Percentiles rank a stretch among this genome's conserved stretches.
Evolutionary conservation across 2,329 filamentous ascomycete genomes (phyloP).

Genomic region (Pyricularia grisea): DNA sequence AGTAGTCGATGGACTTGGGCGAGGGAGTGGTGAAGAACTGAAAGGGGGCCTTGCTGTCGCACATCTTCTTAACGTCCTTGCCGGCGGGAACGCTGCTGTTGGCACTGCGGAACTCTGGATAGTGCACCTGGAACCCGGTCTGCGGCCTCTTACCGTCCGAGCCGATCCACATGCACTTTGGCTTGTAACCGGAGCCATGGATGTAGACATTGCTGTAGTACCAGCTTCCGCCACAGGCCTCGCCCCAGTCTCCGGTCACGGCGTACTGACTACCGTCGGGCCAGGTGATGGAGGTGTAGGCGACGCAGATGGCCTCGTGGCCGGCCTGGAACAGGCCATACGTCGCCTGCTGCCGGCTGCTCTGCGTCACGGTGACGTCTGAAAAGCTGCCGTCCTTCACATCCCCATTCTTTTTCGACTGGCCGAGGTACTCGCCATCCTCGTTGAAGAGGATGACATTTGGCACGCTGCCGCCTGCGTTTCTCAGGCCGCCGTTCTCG

Average conservation of each 20-base stretch:
- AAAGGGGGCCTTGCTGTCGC: conserved; percentile 1
- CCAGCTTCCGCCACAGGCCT: background rate
- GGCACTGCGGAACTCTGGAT: background rate
- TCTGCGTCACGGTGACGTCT: background rate
- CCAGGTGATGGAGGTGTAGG: conserved; percentile 3
- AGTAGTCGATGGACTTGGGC: background rate
- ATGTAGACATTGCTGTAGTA: conserved; percentile 2
- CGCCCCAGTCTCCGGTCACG: background rate
- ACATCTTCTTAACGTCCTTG: background rate
- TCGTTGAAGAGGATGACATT: background rate
- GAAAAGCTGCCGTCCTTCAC: background rate
- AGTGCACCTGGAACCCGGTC: conserved; percentile 1
- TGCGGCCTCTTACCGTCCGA: background rate
- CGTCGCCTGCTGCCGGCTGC: background rate
- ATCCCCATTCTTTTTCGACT: background rate
- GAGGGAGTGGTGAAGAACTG: background rate
- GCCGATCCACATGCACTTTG: background rate
- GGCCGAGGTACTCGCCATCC: background rate
- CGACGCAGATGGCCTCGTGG: conserved; percentile 1
- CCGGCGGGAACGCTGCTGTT: background rate
- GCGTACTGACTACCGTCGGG: conserved; percentile 1
- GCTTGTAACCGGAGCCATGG: background rate
- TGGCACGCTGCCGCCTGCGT: background rate
- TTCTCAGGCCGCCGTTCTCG: background rate
- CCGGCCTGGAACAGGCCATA: background rate